Evolutionary conservation across 306 rosid species (phyloP).

Genomic region (Malus fusca): DNA sequence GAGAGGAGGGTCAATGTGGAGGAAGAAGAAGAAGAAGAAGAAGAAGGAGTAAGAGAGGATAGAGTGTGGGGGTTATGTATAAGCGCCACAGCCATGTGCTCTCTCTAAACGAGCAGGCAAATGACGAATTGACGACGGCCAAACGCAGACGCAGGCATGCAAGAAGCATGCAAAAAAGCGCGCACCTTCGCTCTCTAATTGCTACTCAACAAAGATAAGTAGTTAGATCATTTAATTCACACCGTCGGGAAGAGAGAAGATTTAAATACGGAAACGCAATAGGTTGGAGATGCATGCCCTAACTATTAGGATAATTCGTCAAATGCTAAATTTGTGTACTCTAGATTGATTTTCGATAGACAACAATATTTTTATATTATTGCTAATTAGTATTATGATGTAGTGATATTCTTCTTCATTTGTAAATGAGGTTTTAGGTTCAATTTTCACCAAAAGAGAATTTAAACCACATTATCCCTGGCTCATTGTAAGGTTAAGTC

Average conservation of each 20-base stretch:
- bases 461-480: too few species aligned
- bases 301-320: too few species aligned
- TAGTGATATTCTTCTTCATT: fast-evolving
- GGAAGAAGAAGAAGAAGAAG: neutral
- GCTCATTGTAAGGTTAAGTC: too few species aligned
- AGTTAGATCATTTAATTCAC: too few species aligned
- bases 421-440: too few species aligned
- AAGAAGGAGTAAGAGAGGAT: neutral
- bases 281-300: too few species aligned
- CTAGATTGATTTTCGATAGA: too few species aligned
- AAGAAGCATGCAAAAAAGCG: neutral
- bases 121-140: slow-evolving; percentile 16
- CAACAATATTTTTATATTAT: too few species aligned
- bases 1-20: slow-evolving; percentile 13
- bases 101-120: neutral
- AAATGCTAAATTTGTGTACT: too few species aligned
- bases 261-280: neutral
- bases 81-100: neutral
- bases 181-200: neutral
- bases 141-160: slow-evolving; percentile 24
- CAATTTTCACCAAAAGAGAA: too few species aligned
- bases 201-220: neutral
- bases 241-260: neutral
- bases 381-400: too few species aligned
- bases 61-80: neutral